Evolutionary conservation across 148 eudicot species (phyloP), one percentile per base, ranked within the genome.

Genomic region (Rhododendron kiyosumense): DNA sequence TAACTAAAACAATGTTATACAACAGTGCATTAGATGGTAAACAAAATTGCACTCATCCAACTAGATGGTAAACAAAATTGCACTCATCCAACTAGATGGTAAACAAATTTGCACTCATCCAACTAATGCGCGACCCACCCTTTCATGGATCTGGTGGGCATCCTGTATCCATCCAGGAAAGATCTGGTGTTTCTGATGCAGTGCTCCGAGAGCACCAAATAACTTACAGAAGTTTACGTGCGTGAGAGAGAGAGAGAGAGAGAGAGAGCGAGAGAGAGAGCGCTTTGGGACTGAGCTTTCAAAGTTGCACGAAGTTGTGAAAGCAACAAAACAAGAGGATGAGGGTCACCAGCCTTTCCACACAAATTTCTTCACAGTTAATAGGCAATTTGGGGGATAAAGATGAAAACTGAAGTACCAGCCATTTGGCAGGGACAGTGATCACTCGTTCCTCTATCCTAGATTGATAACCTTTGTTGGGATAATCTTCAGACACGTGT

Each of bases 371-470:
- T 74, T 85, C 6, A 28, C 41, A 75, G 57, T 57, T 46, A 4
- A 63, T 48, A n/a, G 57, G 46, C 45, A 65, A 45, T 34, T 52
- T 24, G 86, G 61, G 59, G 83, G 45, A 86, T 80, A 77, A 65
- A 63, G 22, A 49, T 12, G 28, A 61, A 80, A 18, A 30, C 83
- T 65, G 15, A 57, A 83, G 15, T 48, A 80, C 86, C 89, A n/a
- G 30, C 71, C 71, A 84, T 86, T 74, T 88, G 93, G 88, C 79
- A 85, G 78, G 83, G 89, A 84, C 65, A 92, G 65, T 71, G 81
- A 88, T 93, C 96, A 93, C 90, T 87, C 94, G 65, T 92, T 93
- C 85, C 85, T 87, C 83, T 92, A 92, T 93, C 98, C 90, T 69
- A 88, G 89, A 88, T 86, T 86, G 95, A 92, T 96, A 93, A 91